A percentile compares a stretch with the other conserved stretches of the same genome.
Conservation (phyloP, 2,329 filamentous ascomycete genomes). For the Fusarium sp. region DNA sequence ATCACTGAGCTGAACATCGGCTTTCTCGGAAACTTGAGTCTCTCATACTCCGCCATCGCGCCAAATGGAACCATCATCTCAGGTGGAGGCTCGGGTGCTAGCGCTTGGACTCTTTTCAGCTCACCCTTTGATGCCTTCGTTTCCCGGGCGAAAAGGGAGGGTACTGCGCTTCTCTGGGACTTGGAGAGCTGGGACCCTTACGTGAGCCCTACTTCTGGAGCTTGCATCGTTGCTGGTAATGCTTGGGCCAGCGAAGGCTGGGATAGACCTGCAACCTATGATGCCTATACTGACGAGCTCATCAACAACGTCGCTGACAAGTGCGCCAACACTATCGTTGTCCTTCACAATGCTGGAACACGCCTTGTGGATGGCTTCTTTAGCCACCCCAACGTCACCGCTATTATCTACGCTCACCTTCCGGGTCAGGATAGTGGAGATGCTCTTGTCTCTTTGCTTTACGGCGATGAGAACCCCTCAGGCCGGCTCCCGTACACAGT, state of each 20-base stretch:
- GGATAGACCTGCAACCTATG: conserved; percentile 69
- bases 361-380: conserved; percentile 60
- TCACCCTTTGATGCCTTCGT: background rate
- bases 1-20: background rate
- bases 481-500: conserved; percentile 71
- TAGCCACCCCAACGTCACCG: conserved; percentile 70
- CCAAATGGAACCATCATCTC: background rate
- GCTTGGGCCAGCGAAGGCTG: conserved; percentile 80
- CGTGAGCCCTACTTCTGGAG: conserved; percentile 47
- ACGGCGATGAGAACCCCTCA: conserved; percentile 62
- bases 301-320: conserved; percentile 66
- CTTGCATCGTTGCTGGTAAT: conserved; percentile 85
- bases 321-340: conserved; percentile 70
- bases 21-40: background rate
- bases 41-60: background rate
- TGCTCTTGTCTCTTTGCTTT: conserved; percentile 63
- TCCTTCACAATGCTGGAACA: conserved; percentile 69
- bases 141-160: background rate
- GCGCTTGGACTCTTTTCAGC: background rate
- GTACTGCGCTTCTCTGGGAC: background rate
- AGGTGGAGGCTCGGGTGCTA: conserved; percentile 7
- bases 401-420: conserved; percentile 67
- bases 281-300: conserved; percentile 70
- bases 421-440: conserved; percentile 71
- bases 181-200: conserved; percentile 1